Conservation (phyloP, 257 asterid species). For the Salvia rosmarinus region DNA sequence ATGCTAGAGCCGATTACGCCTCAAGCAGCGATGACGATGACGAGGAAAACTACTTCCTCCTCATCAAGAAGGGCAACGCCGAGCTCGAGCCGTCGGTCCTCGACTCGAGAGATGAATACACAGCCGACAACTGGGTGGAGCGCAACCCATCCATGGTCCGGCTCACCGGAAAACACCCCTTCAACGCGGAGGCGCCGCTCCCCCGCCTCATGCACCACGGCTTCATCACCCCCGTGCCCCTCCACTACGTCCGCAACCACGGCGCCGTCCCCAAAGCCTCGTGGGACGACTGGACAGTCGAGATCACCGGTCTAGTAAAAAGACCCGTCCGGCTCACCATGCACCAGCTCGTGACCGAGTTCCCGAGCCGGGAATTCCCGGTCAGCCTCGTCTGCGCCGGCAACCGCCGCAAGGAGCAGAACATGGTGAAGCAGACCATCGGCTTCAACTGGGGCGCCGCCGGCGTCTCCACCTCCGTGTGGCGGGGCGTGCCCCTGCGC, state of each 20-base stretch:
- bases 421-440: conserved; percentile 80
- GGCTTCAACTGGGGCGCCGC: conserved; percentile 98
- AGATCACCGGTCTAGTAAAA: conserved; percentile 71
- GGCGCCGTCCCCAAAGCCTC: conserved; percentile 74
- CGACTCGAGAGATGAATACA: conserved; percentile 68
- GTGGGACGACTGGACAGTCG: conserved; percentile 79
- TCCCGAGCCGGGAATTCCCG: conserved; percentile 60
- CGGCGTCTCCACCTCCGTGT: conserved; percentile 74
- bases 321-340: conserved; percentile 66
- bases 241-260: conserved; percentile 97
- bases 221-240: conserved; percentile 92
- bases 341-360: conserved; percentile 64
- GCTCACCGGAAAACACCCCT: conserved; percentile 95
- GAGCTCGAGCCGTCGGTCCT: conserved; percentile 68
- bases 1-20: conserved; percentile 36
- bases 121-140: conserved; percentile 81
- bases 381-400: conserved; percentile 90
- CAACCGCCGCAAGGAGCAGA: conserved; percentile 85
- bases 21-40: conserved; percentile 52
- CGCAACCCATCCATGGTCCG: conserved; percentile 80
- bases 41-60: conserved; percentile 37
- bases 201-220: conserved; percentile 87
- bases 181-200: conserved; percentile 89
- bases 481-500: conserved; percentile 89
- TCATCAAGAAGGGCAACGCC: conserved; percentile 51